Percentiles rank a stretch among this genome's conserved stretches.
Evolutionary conservation across 306 rosid species (phyloP).

Genomic region (Lagenaria siceraria): DNA sequence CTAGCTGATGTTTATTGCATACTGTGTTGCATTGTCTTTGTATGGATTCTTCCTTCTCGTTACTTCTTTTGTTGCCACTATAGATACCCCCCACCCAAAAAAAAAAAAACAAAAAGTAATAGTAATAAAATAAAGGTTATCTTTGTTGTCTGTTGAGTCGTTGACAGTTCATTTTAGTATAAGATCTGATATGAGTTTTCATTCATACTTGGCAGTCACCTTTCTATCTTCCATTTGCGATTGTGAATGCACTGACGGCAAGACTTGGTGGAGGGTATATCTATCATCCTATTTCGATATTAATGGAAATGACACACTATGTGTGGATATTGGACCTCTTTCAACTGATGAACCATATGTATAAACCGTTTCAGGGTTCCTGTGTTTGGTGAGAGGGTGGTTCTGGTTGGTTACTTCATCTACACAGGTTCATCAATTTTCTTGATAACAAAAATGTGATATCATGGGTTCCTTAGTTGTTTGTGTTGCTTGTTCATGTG

Average conservation of each 20-base stretch:
- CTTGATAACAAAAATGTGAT: not conserved
- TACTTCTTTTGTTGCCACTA: no score
- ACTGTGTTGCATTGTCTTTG: not conserved
- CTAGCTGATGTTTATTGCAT: not conserved
- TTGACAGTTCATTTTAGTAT: not conserved
- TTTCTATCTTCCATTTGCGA: conserved; percentile 72
- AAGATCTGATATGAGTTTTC: not conserved
- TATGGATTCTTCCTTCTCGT: no score
- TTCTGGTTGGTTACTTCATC: conserved; percentile 64
- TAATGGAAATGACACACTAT: not conserved
- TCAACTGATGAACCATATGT: conserved; percentile 17
- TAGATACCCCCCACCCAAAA: no score
- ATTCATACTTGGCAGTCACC: conserved; percentile 44
- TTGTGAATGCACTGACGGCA: conserved; percentile 80
- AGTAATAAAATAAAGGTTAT: not conserved
- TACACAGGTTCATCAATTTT: conserved; percentile 40
- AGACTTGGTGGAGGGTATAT: conserved; percentile 77
- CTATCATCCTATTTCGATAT: not conserved
- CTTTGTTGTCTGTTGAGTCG: not conserved
- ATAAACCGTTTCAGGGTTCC: conserved; percentile 48
- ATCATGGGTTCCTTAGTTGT: not conserved
- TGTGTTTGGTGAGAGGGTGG: conserved; percentile 59
- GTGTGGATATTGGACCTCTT: not conserved
- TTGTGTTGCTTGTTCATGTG: not conserved
- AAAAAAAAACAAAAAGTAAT: no score